A percentile compares a stretch with the other conserved stretches of the same genome.
Evolutionary conservation across 345 rosid species (phyloP).

Genomic region (Hibiscus mutabilis): DNA sequence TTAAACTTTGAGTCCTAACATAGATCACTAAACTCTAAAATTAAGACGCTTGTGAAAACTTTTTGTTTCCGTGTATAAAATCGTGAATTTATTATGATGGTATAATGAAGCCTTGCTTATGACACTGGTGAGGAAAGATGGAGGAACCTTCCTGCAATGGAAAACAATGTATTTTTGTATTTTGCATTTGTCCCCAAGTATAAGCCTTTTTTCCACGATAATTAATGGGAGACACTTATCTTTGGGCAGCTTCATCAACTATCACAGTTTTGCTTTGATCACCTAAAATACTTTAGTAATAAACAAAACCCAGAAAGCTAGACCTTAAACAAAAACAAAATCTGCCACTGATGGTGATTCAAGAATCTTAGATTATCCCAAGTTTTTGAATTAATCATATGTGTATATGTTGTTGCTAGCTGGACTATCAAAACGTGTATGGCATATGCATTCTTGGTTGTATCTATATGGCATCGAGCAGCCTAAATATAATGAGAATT

Average conservation of each 20-base stretch:
- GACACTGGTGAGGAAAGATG: conserved; percentile 24
- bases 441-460: not conserved
- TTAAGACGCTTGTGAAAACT: too few relatives aligned
- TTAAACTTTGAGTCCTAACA: too few relatives aligned
- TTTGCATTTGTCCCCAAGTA: conserved; percentile 26
- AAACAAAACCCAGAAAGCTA: not conserved
- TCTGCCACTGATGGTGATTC: not conserved
- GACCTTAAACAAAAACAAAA: not conserved
- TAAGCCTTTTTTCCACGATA: conserved; percentile 8
- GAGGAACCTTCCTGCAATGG: conserved; percentile 31
- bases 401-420: not conserved
- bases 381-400: not conserved
- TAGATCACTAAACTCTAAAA: too few relatives aligned
- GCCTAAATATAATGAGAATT: not conserved
- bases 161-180: conserved; percentile 21
- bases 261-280: not conserved
- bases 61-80: too few relatives aligned
- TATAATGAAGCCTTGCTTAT: conserved; percentile 6
- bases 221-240: conserved; percentile 18
- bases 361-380: not conserved
- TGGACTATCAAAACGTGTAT: not conserved
- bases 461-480: not conserved
- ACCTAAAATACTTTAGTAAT: too few relatives aligned
- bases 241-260: conserved; percentile 15
- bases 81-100: not conserved